Evolutionary conservation across 371 early-diverging fungal species (phyloP), one percentile per base, ranked within the genome.

Genomic region (Funneliformis caledonium): DNA sequence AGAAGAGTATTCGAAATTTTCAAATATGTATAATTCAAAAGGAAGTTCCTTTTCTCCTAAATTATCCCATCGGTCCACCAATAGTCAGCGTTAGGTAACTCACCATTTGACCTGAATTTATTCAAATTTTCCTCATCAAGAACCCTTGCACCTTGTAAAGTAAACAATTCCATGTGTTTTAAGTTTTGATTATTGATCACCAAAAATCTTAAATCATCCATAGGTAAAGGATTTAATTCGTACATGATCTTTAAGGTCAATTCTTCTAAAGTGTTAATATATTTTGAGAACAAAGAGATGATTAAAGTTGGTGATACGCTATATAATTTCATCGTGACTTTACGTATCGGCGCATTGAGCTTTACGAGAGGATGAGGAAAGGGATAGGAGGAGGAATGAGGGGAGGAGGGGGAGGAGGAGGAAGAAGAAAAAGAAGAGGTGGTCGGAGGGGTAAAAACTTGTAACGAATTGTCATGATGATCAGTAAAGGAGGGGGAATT

Each of bases 191-290:
- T 72, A 33, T 72, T 72, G 10, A 9, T 31, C 50, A 52, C 31
- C 5, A 72, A 50, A 12, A 22, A 31, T 52, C 72, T 47, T 16
- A 72, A 72, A 31, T 50, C 19, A 48, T 72, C 72, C 19, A 37
- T 14, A 10, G 37, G 42, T 43, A 72, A 48, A 50, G 72, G 50
- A 14, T 4, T 48, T 50, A 22, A 6, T 26, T 48, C 50, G 22
- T 42, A 72, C 11, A 72, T 50, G 9, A 52, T 72, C 12, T 72
- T 8, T 43, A 72, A 31, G 11, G 14, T 16, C 14, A 72, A 42
- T 48, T 72, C 72, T 50, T 72, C 50, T 50, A 72, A 72, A 33
- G 72, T 48, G 2, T 14, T 50, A 26, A 72, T 22, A n/a, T 72
- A 33, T 14, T 16, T 22, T 47, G 72, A 16, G 10, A 72, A 31